A percentile compares a stretch with the other conserved stretches of the same genome.
Evolutionary conservation across 1,284 basidiomycete species (phyloP).

Genomic region (Sanghuangporus baumii): DNA sequence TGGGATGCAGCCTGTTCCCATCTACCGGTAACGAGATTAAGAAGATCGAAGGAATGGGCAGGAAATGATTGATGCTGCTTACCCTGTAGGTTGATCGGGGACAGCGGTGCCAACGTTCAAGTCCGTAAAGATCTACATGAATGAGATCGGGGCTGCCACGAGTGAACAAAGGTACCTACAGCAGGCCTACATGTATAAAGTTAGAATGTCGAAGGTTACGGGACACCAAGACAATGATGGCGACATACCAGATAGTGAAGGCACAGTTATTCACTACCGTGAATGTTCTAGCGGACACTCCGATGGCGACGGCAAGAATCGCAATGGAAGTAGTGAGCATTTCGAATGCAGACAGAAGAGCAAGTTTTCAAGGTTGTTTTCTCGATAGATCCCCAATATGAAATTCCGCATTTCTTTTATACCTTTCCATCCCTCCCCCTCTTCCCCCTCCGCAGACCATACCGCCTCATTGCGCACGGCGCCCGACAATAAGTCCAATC

Average conservation of each 20-base stretch:
- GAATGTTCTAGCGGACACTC: conserved; percentile 35
- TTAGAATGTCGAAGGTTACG: background rate
- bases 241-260: conserved; percentile 30
- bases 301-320: conserved; percentile 23
- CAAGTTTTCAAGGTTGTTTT: background rate
- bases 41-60: background rate
- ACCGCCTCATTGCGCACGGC: no score
- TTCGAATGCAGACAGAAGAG: background rate
- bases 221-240: background rate
- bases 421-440: background rate
- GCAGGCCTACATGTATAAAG: conserved; percentile 14
- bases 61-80: conserved; percentile 20
- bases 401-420: background rate
- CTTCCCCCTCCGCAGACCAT: background rate
- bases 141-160: background rate
- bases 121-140: conserved; percentile 21
- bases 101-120: conserved; percentile 20
- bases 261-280: conserved; percentile 26
- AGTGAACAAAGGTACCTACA: conserved; percentile 10
- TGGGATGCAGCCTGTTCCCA: conserved; percentile 23
- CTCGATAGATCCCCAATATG: background rate
- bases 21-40: conserved; percentile 3
- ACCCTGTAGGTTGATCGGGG: conserved; percentile 19
- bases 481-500: background rate
- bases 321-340: background rate